These are phyloP conservation scores for Solanum virginianum DNA, from an alignment of 257 asterid species.

Conservation along the genomic window DNA sequence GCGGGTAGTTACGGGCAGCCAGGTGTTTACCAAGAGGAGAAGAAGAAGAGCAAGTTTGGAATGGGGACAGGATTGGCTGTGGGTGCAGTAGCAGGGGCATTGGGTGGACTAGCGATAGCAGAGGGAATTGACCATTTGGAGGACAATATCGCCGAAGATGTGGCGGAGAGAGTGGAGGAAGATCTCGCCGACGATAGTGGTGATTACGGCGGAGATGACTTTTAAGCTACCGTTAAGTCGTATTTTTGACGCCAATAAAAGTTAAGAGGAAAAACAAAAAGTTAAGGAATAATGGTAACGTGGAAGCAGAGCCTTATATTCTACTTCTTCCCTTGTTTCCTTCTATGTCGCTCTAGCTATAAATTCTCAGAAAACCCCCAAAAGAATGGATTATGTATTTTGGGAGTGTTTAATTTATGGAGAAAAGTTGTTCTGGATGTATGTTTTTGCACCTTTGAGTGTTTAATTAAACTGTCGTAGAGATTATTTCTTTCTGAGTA, in stretches of 20 bases:
- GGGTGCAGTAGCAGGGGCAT: slow-evolving; percentile 3
- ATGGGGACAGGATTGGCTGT: slow-evolving; percentile 7
- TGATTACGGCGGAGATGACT: not conserved
- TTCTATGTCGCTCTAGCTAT: too few relatives aligned
- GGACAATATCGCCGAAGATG: not conserved
- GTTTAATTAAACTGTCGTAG: not conserved
- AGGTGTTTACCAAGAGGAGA: not conserved
- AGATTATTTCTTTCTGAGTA: not conserved
- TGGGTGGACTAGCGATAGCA: not conserved
- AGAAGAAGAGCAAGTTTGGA: not conserved
- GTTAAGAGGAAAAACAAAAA: not conserved
- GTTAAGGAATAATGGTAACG: not conserved
- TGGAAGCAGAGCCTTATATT: not conserved
- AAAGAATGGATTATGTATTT: too few relatives aligned
- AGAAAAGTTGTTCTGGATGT: not conserved
- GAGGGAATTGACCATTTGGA: not conserved
- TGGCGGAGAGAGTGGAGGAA: not conserved
- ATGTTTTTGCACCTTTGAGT: not conserved
- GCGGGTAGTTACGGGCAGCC: not conserved
- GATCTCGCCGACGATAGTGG: not conserved
- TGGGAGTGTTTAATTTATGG: not conserved
- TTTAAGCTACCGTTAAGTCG: not conserved
- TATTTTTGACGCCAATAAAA: not conserved
- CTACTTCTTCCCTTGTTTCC: not conserved
- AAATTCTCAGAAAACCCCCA: too few relatives aligned